Base-by-base conservation (phyloP, 805 yeast genomes). In the Teunomyces funiuensis region DNA sequence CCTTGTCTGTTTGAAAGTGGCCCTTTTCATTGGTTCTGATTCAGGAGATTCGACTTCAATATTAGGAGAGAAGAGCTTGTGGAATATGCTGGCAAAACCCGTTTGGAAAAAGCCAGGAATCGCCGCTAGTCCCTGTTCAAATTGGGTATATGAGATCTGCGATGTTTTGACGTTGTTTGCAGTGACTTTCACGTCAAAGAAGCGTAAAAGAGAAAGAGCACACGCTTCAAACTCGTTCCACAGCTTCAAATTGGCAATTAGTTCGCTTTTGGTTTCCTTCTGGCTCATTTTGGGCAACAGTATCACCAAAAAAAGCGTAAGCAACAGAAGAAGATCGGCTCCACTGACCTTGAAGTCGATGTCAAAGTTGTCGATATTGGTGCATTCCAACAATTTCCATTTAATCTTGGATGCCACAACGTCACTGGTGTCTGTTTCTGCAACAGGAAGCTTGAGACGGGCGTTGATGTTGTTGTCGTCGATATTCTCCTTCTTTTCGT, bases 171-270 rank as follows among this genome's bases (percentile, higher is more conserved):
- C 26, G 27, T 58, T 61, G 1, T 48, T 31, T 0, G 43, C 31
- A 0, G 54, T 55, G 25, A 78, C 62, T 2, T 56, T 50, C 1
- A 69, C 45, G 41, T 76, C 69, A 57, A 85, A 70, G n/a, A 79
- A 68, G 40, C 78, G 58, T 13, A 82, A 42, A 15, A 85, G 52
- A 16, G 65, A 54, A 25, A 69, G 34, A 0, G 88, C 81, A 23
- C 63, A 52, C 0, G 45, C 37, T 45, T 73, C 72, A 58, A 73
- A 82, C 2, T 55, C 51, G 0, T 55, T 43, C 78, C 82, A 76
- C 14, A 17, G 4, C 63, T 11, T 28, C 28, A 37, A 18, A 26
- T 40, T 42, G 6, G 28, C 43, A 1, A 18, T 5, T 4, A 22
- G 25, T 3, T 22, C 25, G 25, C 7, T 9, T 22, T 22, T 22